Evolutionary conservation across 75 land plant species (phyloP), one percentile per base, ranked within the genome.

Genomic region (Chamaecyparis obtusa): DNA sequence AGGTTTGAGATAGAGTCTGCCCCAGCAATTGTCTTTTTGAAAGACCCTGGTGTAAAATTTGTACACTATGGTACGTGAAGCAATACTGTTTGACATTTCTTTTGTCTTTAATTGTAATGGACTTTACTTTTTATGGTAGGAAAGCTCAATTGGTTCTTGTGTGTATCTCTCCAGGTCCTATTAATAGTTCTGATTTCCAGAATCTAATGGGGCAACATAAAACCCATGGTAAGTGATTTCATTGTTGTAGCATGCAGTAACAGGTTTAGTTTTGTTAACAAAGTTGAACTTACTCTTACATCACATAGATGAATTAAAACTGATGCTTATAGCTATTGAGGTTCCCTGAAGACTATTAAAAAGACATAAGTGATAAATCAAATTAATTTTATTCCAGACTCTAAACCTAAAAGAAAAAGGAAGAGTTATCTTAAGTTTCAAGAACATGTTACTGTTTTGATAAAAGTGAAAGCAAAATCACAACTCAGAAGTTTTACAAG

Each of bases 1-100:
- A 96, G 97, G 90, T 90, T 95, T 87, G 89, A 83, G 41, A 92
- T 96, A 84, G 97, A 96, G 16, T 93, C 94, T 87, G 96, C 97
- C 16, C 97, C 97, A 83, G 96, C 97, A 36, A 87, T 94, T 82
- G 92, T 91, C 48, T 87, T 96, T 85, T 51, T 94, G 83, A 96
- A 91, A 89, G 95, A 95, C 84, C 93, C 96, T 16, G 92, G 94
- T 43, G 85, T 92, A 21, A 88, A 91, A 83, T 96, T 92, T 81
- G 91, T 95, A 10, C 81, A 90, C 79, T 89, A 96, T 88, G 97
- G 97, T 78, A 93, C 85, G 85, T 46, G 72, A 17, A 35, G 43
- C 36, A n/a, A 56, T 21, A n/a, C 10, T 76, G 39, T 69, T 32
- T 21, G n/a, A 69, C 48, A 9, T 10, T n/a, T 80, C 10, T 80